Percentiles rank a stretch among this genome's conserved stretches.
Evolutionary conservation across 140 eudicot species (phyloP).

Genomic region (Ambrosia hybrid): DNA sequence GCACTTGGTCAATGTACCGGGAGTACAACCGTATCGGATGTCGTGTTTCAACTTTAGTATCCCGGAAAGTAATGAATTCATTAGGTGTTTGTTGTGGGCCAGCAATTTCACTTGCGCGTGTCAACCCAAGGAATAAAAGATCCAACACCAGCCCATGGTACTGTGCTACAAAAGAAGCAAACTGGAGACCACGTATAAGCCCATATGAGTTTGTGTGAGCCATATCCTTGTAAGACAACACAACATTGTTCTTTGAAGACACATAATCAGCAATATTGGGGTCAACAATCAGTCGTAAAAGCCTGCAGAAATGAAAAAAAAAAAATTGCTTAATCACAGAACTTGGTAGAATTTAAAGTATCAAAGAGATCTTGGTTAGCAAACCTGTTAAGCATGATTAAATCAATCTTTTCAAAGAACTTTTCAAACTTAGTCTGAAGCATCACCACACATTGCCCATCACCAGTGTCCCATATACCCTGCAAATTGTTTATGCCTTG

Average conservation of each 20-base stretch:
- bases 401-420: slow-evolving; percentile 92
- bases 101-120: slow-evolving; percentile 98
- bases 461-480: slow-evolving; percentile 93
- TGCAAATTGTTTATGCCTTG: slow-evolving; percentile 97
- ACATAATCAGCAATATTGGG: slow-evolving; percentile 99
- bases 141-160: slow-evolving; percentile 90
- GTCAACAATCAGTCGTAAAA: slow-evolving; percentile 88
- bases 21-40: slow-evolving; percentile 91
- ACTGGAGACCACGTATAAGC: slow-evolving; percentile 97
- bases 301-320: slow-evolving; percentile 42
- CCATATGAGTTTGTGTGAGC: slow-evolving; percentile 98
- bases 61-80: slow-evolving; percentile 92
- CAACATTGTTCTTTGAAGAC: slow-evolving; percentile 96
- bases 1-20: slow-evolving; percentile 88
- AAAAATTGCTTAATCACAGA: too few relatives aligned
- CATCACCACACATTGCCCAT: slow-evolving; percentile 99
- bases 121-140: slow-evolving; percentile 88
- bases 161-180: slow-evolving; percentile 97
- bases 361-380: too few relatives aligned
- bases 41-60: slow-evolving; percentile 78
- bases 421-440: slow-evolving; percentile 96
- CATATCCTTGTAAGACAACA: slow-evolving; percentile 95
- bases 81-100: slow-evolving; percentile 99
- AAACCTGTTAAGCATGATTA: slow-evolving; percentile 93
- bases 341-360: too few relatives aligned